A percentile compares a stretch with the other conserved stretches of the same genome.
Evolutionary conservation across 257 asterid species (phyloP).

Genomic region (Capsicum pubescens): DNA sequence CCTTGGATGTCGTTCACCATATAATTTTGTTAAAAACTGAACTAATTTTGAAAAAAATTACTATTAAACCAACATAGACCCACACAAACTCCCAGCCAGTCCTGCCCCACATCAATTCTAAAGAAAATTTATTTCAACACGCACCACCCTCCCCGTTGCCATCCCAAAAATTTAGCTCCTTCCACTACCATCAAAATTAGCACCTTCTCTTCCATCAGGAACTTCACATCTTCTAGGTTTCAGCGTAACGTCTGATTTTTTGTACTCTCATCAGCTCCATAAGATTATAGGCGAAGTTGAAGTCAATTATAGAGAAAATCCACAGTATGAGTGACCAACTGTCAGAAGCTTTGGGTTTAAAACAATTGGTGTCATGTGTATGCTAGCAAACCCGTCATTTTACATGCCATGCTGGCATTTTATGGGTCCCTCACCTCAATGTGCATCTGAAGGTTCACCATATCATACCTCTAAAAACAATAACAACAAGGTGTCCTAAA

Average conservation of each 20-base stretch:
- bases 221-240: neutral
- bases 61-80: too few relatives aligned
- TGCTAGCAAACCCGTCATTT: neutral
- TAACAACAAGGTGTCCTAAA: constrained; percentile 12
- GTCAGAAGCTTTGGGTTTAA: neutral
- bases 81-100: too few relatives aligned
- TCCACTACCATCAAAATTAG: constrained; percentile 8
- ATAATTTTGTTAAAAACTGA: too few relatives aligned
- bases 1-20: too few relatives aligned
- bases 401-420: neutral
- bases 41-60: too few relatives aligned
- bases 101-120: too few relatives aligned
- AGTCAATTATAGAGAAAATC: neutral
- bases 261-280: neutral
- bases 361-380: neutral
- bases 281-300: neutral
- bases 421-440: neutral
- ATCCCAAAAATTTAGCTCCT: neutral
- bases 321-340: neutral
- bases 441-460: neutral
- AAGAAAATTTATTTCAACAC: too few relatives aligned
- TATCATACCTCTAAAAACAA: neutral
- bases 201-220: neutral
- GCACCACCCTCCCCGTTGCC: too few relatives aligned
- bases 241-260: neutral